A percentile compares a stretch with the other conserved stretches of the same genome.
Evolutionary conservation across 257 asterid genomes (phyloP).

Genomic region (Solanum stenotomum): DNA sequence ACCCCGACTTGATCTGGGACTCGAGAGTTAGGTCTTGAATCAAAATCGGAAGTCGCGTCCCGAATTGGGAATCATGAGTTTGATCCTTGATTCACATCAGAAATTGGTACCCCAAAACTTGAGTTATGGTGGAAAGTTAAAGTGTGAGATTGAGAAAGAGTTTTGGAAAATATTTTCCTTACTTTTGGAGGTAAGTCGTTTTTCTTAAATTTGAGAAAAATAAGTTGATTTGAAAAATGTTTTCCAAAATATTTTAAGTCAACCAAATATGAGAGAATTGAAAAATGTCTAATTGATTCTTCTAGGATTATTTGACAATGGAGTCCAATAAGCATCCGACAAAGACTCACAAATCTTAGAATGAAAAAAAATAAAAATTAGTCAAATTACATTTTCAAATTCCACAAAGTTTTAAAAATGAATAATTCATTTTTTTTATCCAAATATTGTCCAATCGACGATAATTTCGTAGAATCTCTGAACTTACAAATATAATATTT

Average conservation of each 20-base stretch:
- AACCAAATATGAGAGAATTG: not conserved
- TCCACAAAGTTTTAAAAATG: not conserved
- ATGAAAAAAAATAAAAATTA: not conserved
- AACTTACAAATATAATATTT: not conserved
- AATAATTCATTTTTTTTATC: not conserved
- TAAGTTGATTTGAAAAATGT: not conserved
- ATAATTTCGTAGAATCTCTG: not conserved
- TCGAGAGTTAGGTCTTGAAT: no score
- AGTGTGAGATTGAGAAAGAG: not conserved
- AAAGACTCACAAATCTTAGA: not conserved
- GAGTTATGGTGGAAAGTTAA: not conserved
- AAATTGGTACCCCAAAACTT: not conserved
- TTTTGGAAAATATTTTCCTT: not conserved
- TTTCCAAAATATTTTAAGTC: not conserved
- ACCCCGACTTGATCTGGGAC: not conserved
- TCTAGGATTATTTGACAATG: not conserved
- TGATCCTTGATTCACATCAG: not conserved
- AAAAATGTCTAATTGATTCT: not conserved
- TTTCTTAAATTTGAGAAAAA: not conserved
- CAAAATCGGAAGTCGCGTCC: not conserved
- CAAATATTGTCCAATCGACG: not conserved
- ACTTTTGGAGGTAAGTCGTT: not conserved
- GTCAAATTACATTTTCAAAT: not conserved
- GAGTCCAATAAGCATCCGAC: not conserved
- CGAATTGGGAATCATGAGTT: no score